Evolutionary conservation across 2,329 filamentous ascomycete genomes (phyloP), one percentile per base, ranked within the genome.

Genomic region (Paradendryphiella salina): DNA sequence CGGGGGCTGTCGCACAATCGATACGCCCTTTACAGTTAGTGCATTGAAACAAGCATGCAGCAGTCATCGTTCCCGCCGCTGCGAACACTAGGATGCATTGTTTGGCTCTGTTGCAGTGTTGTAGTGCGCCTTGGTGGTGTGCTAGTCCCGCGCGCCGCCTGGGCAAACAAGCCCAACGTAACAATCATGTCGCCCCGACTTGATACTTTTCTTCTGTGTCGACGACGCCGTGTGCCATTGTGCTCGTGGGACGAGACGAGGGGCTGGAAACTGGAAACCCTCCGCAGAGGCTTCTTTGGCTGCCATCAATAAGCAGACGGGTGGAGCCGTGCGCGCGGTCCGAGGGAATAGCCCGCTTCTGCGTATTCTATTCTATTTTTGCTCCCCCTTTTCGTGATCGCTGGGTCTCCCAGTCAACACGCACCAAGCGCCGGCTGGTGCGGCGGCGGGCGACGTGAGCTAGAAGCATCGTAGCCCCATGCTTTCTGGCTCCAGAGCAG

Each of bases 301-400:
- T 37, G n/a, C 28, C 46, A 52, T 52, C 46, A 50, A 28, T 50
- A 45, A 56, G 46, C 57, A 50, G 48, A 28, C 43, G 37, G 45
- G 54, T 57, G 56, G 59, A 56, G 52, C 51, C 35, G 48, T 26
- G 33, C 44, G 26, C 50, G 44, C 36, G 45, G 46, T 50, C 32
- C 36, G 43, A 52, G 47, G 13, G 18, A 60, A 38, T 61, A 61
- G 39, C 43, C 46, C 51, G 20, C 18, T 52, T 55, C 23, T 31
- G 50, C 49, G 55, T 56, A 57, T 56, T 59, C 35, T 49, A 59
- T 57, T 59, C 57, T 60, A 60, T 59, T 59, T 62, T 55, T 60
- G 59, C 48, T 33, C 34, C 57, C 59, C 59, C 55, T 56, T 60
- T 62, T 60, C 47, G 46, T 34, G 43, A 51, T 39, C 38, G 33